These are phyloP conservation scores for Blastobotrys attinorum DNA, from an alignment of 805 yeast species.

Conservation along the genomic window DNA sequence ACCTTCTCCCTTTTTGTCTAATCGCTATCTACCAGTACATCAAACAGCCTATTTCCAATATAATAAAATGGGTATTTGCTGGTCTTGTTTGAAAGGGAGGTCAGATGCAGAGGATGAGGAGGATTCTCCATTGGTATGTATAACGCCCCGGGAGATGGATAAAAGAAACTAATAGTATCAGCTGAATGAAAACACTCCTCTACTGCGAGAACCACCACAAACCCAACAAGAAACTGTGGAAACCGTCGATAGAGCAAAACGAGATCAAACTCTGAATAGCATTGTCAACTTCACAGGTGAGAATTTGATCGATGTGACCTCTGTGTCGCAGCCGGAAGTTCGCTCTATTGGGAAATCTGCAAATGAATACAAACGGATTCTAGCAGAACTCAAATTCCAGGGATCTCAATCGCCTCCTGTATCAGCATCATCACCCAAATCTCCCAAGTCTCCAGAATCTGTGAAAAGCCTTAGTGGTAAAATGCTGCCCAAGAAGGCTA, in stretches of 20 bases:
- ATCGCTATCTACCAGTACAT: too few relatives aligned
- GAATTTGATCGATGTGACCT: slow-evolving; percentile 16
- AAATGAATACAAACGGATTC: slow-evolving; percentile 11
- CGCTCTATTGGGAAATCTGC: slow-evolving; percentile 12
- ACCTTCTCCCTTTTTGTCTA: too few relatives aligned
- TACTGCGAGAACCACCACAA: slow-evolving; percentile 4
- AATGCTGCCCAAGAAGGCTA: neutral
- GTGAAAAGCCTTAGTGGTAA: slow-evolving; percentile 1
- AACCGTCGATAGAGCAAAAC: slow-evolving; percentile 6
- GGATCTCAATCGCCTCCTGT: neutral
- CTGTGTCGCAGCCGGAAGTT: slow-evolving; percentile 15
- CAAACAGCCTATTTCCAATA: too few relatives aligned
- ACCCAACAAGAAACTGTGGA: neutral
- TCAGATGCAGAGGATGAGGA: slow-evolving; percentile 6
- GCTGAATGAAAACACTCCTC: slow-evolving; percentile 5
- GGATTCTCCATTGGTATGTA: slow-evolving; percentile 1
- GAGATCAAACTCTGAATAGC: slow-evolving; percentile 13
- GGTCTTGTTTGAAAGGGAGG: slow-evolving; percentile 12
- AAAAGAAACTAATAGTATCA: neutral
- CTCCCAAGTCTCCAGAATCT: slow-evolving; percentile 1
- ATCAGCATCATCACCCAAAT: neutral
- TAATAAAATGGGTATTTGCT: slow-evolving; percentile 17
- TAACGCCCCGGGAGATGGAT: neutral
- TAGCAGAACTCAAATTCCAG: slow-evolving; percentile 6
- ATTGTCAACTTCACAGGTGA: slow-evolving; percentile 17